Conservation (phyloP, 2,329 filamentous ascomycete species). For the Paraphoma chrysanthemicola region DNA sequence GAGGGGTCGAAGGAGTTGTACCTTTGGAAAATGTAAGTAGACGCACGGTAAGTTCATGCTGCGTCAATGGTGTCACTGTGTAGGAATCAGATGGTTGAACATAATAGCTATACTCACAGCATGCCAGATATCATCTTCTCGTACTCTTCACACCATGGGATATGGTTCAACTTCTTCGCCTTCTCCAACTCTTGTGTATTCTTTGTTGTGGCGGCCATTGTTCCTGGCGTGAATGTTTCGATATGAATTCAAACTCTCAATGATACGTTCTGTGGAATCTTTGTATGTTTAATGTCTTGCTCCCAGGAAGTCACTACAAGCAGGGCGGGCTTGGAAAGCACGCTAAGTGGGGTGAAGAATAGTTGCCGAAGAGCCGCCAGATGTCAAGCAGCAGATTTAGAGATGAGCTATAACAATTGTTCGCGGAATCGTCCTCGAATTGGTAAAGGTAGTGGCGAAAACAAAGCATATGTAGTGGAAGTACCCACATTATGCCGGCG, state of each 20-base stretch:
- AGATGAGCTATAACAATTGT: not conserved
- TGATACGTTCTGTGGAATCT: not conserved
- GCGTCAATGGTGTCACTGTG: not conserved
- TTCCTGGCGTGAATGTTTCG: not conserved
- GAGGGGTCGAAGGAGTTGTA: conserved; percentile 60
- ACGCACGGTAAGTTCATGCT: not conserved
- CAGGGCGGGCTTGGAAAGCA: not conserved
- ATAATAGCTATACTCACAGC: conserved; percentile 53
- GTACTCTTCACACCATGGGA: conserved; percentile 67
- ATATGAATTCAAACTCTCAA: not conserved
- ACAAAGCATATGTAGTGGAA: not conserved
- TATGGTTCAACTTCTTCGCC: conserved; percentile 58
- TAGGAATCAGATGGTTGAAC: not conserved
- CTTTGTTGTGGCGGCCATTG: conserved; percentile 52
- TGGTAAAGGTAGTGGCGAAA: not conserved
- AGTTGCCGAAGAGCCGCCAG: not conserved
- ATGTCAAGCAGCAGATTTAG: not conserved
- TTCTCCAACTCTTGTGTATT: conserved; percentile 53
- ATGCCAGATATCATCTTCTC: conserved; percentile 71
- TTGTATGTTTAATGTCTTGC: not conserved
- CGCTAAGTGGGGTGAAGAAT: conserved; percentile 23
- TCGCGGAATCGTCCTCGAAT: conserved; percentile 28
- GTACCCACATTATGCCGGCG: not conserved
- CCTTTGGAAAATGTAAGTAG: conserved; percentile 34
- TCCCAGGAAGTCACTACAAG: not conserved